Conservation (phyloP, 768 basidiomycete genomes). For the Rhodotorula toruloides region DNA sequence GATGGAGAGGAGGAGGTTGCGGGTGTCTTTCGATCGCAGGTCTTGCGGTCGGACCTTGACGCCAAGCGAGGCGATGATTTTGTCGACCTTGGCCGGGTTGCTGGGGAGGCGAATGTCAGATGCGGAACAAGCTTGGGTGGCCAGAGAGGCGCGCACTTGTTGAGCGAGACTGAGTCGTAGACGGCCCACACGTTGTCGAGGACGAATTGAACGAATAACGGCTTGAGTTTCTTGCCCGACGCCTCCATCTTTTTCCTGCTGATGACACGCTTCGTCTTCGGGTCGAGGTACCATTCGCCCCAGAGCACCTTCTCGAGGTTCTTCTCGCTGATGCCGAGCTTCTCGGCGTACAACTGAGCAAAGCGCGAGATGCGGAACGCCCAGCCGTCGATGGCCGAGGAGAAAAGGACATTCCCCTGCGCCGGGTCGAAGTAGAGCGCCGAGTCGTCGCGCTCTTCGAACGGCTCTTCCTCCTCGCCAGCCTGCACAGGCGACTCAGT, state of each 20-base stretch:
- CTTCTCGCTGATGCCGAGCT: conserved; percentile 81
- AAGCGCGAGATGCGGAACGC: conserved; percentile 92
- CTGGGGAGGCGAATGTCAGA: conserved; percentile 49
- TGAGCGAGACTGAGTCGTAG: conserved; percentile 79
- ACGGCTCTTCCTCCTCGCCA: conserved; percentile 54
- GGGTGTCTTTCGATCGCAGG: conserved; percentile 81
- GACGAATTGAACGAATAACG: conserved; percentile 94
- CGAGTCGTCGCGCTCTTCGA: conserved; percentile 94
- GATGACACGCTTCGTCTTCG: conserved; percentile 88
- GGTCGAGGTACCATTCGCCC: conserved; percentile 96
- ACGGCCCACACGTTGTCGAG: conserved; percentile 96
- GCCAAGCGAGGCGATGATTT: conserved; percentile 75
- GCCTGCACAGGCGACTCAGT: conserved; percentile 1
- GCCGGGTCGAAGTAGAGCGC: conserved; percentile 96
- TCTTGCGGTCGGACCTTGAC: conserved; percentile 83
- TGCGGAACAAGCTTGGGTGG: not conserved
- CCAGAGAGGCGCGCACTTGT: conserved; percentile 65
- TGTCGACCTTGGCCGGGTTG: conserved; percentile 78
- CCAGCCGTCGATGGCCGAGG: conserved; percentile 94
- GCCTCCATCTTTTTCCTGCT: conserved; percentile 71
- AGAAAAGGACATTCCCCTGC: conserved; percentile 90
- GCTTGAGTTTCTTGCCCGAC: conserved; percentile 77
- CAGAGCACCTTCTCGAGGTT: conserved; percentile 82
- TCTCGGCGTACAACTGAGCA: conserved; percentile 81
- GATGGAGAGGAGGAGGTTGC: conserved; percentile 73